These are phyloP conservation scores for Yarrowia sp. DNA, from an alignment of 805 yeast genomes.

Conservation along the genomic window DNA sequence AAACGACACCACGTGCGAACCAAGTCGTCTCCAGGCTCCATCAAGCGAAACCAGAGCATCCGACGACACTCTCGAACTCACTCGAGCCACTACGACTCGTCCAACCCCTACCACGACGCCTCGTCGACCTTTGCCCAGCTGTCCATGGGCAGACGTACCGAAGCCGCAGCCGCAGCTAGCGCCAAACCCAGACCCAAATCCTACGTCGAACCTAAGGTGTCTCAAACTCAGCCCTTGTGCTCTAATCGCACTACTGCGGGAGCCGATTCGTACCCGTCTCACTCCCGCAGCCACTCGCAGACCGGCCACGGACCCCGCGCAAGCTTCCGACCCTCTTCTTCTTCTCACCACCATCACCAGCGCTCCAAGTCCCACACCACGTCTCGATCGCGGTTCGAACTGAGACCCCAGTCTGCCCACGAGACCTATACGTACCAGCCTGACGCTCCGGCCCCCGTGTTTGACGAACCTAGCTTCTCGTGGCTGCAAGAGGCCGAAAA, in stretches of 20 bases:
- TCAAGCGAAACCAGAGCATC: conserved; percentile 21
- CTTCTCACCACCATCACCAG: conserved; percentile 1
- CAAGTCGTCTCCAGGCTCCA: conserved; percentile 18
- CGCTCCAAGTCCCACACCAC: conserved; percentile 29
- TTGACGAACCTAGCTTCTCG: conserved; percentile 30
- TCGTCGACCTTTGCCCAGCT: conserved; percentile 9
- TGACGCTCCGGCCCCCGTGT: conserved; percentile 14
- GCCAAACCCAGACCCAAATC: conserved; percentile 23
- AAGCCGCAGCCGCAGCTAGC: background rate
- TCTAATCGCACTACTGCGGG: no score
- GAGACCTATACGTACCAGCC: conserved; percentile 11
- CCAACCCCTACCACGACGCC: conserved; percentile 25
- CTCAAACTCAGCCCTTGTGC: background rate
- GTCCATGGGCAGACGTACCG: conserved; percentile 5
- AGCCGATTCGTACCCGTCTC: background rate
- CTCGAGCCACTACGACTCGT: conserved; percentile 12
- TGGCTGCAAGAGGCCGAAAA: conserved; percentile 35
- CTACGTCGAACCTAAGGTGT: conserved; percentile 4
- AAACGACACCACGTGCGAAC: conserved; percentile 3
- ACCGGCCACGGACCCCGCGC: background rate
- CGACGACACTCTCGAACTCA: conserved; percentile 6
- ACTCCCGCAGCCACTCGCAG: conserved; percentile 12
- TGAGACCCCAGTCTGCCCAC: conserved; percentile 2
- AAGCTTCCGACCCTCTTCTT: background rate
- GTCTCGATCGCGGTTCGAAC: conserved; percentile 5